These are phyloP conservation scores for Protomyces pachydermus DNA, from an alignment of 1,139 yeast genomes.

Conservation along the genomic window DNA sequence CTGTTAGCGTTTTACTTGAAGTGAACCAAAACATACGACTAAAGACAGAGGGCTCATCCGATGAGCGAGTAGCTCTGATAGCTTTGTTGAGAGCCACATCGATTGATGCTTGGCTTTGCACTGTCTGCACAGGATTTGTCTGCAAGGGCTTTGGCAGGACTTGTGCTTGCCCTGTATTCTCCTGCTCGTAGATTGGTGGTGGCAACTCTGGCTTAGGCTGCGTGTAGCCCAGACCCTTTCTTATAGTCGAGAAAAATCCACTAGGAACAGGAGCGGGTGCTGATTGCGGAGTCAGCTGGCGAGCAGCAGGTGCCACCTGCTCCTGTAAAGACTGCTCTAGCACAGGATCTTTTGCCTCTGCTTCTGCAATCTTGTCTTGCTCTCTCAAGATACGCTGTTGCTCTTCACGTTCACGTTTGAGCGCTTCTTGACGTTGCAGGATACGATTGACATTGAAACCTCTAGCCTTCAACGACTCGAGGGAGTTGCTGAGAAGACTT, in stretches of 20 bases:
- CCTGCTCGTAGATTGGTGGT: neutral
- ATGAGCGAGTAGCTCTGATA: constrained; percentile 1
- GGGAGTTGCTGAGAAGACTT: constrained; percentile 38
- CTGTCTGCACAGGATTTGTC: constrained; percentile 5
- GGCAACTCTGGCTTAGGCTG: neutral
- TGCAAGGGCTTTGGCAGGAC: neutral
- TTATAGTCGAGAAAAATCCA: constrained; percentile 2
- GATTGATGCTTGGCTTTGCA: constrained; percentile 2
- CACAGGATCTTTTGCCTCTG: neutral
- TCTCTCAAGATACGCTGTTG: constrained; percentile 1
- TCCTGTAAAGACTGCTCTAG: neutral
- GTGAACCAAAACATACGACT: neutral
- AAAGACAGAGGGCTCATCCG: constrained; percentile 6
- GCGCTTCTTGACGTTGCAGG: constrained; percentile 35
- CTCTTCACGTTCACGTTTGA: constrained; percentile 28
- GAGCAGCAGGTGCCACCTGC: neutral
- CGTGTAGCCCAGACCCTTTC: constrained; percentile 5
- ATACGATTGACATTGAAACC: constrained; percentile 43
- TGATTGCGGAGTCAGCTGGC: neutral
- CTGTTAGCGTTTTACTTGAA: neutral
- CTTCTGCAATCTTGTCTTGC: neutral
- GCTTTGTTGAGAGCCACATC: constrained; percentile 12
- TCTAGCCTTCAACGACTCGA: constrained; percentile 39
- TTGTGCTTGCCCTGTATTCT: neutral
- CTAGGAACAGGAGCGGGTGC: constrained; percentile 1